These are phyloP conservation scores for Amylocystis lapponica DNA, from an alignment of 768 basidiomycete genomes.

Conservation along the genomic window DNA sequence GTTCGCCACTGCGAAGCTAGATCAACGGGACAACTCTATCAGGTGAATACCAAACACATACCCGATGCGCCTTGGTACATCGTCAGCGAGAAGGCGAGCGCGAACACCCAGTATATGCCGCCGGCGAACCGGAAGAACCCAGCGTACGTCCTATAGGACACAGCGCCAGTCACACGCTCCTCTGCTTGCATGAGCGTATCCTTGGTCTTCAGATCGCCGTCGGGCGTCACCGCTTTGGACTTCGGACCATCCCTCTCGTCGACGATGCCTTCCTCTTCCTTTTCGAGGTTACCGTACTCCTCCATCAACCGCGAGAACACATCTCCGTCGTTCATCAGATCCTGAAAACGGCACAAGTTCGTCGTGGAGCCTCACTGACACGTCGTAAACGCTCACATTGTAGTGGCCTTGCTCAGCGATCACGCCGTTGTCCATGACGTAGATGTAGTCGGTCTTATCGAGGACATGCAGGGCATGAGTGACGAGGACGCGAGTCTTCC, in stretches of 20 bases:
- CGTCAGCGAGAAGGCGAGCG: slow-evolving; percentile 39
- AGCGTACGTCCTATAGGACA: slow-evolving; percentile 28
- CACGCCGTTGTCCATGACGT: slow-evolving; percentile 51
- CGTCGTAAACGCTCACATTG: slow-evolving; percentile 17
- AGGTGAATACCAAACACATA: slow-evolving; percentile 13
- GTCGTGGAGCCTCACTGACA: background rate
- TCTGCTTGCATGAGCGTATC: slow-evolving; percentile 33
- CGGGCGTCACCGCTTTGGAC: background rate
- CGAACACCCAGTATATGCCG: slow-evolving; percentile 30
- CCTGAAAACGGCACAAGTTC: slow-evolving; percentile 14
- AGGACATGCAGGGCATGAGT: slow-evolving; percentile 90
- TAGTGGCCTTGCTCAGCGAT: slow-evolving; percentile 46
- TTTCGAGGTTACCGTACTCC: slow-evolving; percentile 35
- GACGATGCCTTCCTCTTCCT: slow-evolving; percentile 35
- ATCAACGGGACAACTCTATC: background rate
- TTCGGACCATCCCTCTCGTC: slow-evolving; percentile 11
- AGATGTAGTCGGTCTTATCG: slow-evolving; percentile 76
- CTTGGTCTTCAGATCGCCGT: background rate
- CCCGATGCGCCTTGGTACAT: slow-evolving; percentile 48
- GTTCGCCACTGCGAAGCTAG: slow-evolving; percentile 39
- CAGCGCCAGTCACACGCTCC: slow-evolving; percentile 35
- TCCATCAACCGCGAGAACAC: slow-evolving; percentile 32
- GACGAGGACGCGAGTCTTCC: slow-evolving; percentile 79
- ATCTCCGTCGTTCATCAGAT: slow-evolving; percentile 25
- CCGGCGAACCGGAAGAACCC: slow-evolving; percentile 33